phyloP scores from a whole-genome alignment of 2,329 filamentous ascomycete species.

The Monilinia vaccinii-corymbosi region DNA sequence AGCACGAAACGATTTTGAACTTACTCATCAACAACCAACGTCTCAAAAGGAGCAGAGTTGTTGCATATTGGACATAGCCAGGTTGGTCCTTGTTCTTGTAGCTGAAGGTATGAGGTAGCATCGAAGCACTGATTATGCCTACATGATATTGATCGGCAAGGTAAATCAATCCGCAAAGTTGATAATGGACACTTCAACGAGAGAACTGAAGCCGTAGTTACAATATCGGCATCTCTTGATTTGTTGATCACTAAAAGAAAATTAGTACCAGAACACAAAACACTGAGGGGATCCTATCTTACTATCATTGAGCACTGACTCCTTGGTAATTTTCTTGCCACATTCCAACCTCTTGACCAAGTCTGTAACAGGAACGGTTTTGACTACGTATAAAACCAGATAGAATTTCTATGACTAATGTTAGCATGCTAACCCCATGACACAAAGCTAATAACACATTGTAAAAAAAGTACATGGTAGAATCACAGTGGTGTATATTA shows the following conservation, averaged over 20 bases:
- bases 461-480: conserved; percentile 13
- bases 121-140: conserved; percentile 94
- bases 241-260: conserved; percentile 60
- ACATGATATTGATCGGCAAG: conserved; percentile 72
- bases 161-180: conserved; percentile 69
- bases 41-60: conserved; percentile 71
- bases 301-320: conserved; percentile 79
- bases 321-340: conserved; percentile 66
- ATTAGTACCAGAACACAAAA: background rate
- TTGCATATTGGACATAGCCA: conserved; percentile 96
- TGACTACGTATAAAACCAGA: conserved; percentile 67
- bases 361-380: conserved; percentile 58
- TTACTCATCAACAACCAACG: conserved; percentile 79
- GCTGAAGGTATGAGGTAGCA: conserved; percentile 78
- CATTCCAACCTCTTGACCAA: conserved; percentile 59
- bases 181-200: conserved; percentile 90
- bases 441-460: background rate
- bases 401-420: conserved; percentile 54
- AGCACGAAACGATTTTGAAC: conserved; percentile 27
- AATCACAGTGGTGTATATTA: conserved; percentile 13
- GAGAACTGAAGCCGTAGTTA: conserved; percentile 78
- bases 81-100: conserved; percentile 92
- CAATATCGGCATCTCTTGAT: conserved; percentile 79
- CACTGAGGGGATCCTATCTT: conserved; percentile 30
- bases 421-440: background rate